These are phyloP conservation scores for Arabidopsis arenosa DNA, from an alignment of 345 rosid species.

Conservation along the genomic window DNA sequence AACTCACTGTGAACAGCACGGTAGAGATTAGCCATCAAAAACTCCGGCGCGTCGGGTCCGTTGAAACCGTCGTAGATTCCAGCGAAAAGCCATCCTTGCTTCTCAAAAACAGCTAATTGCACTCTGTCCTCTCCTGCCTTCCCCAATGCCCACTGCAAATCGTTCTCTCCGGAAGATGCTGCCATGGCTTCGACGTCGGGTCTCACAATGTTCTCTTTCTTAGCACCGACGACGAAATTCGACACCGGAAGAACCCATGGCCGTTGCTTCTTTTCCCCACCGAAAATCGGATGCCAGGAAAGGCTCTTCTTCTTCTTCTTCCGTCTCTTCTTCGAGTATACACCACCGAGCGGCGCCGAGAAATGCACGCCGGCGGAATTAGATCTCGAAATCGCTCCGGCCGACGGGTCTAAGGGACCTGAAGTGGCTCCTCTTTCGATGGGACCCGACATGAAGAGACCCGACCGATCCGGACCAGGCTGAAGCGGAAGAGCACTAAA, in stretches of 20 bases:
- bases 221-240: conserved; percentile 67
- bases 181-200: conserved; percentile 19
- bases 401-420: conserved; percentile 69
- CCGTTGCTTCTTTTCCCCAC: conserved; percentile 80
- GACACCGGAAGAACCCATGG: conserved; percentile 98
- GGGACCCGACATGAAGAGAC: conserved; percentile 88
- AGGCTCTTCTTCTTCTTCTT: conserved; percentile 62
- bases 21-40: conserved; percentile 96
- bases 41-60: conserved; percentile 97
- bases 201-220: conserved; percentile 53
- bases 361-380: conserved; percentile 65
- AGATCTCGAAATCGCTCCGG: conserved; percentile 49
- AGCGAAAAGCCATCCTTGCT: conserved; percentile 96
- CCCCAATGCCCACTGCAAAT: conserved; percentile 95
- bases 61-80: conserved; percentile 98
- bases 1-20: conserved; percentile 87
- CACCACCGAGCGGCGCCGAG: conserved; percentile 90
- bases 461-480: conserved; percentile 61
- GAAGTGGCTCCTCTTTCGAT: conserved; percentile 83
- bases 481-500: conserved; percentile 84
- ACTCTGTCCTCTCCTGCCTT: conserved; percentile 99
- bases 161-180: conserved; percentile 46
- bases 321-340: conserved; percentile 63
- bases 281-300: conserved; percentile 60
- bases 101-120: conserved; percentile 94